Percentiles rank a stretch among this genome's conserved stretches.
Evolutionary conservation across 148 eudicot species (phyloP).

Genomic region (Chenopodium suecicum): DNA sequence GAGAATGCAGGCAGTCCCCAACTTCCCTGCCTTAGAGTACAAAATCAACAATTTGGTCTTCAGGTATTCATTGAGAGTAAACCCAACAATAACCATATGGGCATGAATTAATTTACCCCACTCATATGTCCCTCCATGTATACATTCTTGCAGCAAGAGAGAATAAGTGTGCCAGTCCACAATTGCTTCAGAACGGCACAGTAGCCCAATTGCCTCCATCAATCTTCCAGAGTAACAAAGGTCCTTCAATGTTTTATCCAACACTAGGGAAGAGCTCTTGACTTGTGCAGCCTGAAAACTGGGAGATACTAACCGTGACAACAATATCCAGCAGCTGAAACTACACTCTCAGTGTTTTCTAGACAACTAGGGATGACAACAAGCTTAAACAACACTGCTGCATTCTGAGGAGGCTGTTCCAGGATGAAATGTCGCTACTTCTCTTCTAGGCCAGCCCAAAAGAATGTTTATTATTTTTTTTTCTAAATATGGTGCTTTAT

Average conservation of each 20-base stretch:
- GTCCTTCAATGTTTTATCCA: conserved; percentile 63
- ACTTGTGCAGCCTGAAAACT: conserved; percentile 68
- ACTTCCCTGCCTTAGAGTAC: conserved; percentile 78
- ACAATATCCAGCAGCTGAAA: conserved; percentile 26
- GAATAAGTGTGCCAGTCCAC: conserved; percentile 59
- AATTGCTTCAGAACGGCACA: conserved; percentile 44
- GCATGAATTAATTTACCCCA: conserved; percentile 70
- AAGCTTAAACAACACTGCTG: not conserved
- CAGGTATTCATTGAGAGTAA: conserved; percentile 63
- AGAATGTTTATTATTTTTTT: not conserved
- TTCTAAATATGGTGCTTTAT: not conserved
- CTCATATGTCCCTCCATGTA: conserved; percentile 47
- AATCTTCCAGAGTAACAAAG: conserved; percentile 75
- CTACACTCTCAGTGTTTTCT: not conserved
- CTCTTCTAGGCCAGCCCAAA: not conserved
- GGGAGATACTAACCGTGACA: conserved; percentile 53
- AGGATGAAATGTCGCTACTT: not conserved
- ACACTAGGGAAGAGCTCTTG: conserved; percentile 28
- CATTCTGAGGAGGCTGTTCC: not conserved
- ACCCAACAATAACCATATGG: conserved; percentile 73
- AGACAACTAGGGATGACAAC: conserved; percentile 1
- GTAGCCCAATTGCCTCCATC: conserved; percentile 59
- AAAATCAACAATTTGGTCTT: conserved; percentile 66
- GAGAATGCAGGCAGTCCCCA: conserved; percentile 50
- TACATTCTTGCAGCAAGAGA: conserved; percentile 86